phyloP scores from a whole-genome alignment of 768 basidiomycete genomes.

The Leccinellum albellum region DNA sequence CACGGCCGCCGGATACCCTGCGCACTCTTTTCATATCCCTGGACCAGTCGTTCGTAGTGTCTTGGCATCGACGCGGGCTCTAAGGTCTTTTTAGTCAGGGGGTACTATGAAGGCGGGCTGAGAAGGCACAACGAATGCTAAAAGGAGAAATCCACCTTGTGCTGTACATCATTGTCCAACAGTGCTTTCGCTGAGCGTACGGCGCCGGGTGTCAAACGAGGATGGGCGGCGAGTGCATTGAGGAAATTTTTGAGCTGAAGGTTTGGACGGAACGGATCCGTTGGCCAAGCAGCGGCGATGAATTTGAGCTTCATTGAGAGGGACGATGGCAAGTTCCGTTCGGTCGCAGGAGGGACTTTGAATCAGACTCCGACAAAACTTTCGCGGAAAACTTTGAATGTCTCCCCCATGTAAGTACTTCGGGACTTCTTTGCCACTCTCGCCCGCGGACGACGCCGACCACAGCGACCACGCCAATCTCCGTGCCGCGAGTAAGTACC shows the following conservation, averaged over 20 bases:
- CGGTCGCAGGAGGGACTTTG: constrained; percentile 19
- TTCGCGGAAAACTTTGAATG: constrained; percentile 16
- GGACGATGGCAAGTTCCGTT: neutral
- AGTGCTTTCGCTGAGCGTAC: constrained; percentile 59
- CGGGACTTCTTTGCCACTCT: neutral
- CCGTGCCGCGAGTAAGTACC: neutral
- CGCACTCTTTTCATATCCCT: constrained; percentile 71
- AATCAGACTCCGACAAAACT: constrained; percentile 19
- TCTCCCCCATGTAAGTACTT: too few species aligned
- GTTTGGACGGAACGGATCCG: constrained; percentile 74
- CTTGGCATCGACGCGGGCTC: constrained; percentile 67
- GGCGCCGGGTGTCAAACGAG: constrained; percentile 57
- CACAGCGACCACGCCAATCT: neutral
- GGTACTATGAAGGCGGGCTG: constrained; percentile 46
- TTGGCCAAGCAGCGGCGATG: constrained; percentile 62
- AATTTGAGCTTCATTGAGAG: constrained; percentile 42
- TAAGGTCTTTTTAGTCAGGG: constrained; percentile 58
- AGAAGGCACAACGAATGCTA: neutral
- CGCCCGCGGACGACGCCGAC: neutral
- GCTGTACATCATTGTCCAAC: constrained; percentile 50
- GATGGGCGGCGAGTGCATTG: constrained; percentile 61
- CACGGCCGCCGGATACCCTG: constrained; percentile 74
- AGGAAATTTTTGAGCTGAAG: constrained; percentile 68
- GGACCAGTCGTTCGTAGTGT: constrained; percentile 70
- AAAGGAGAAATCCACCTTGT: constrained; percentile 41